Conservation (phyloP, 345 rosid genomes). For the Eutrema yunnanense region DNA sequence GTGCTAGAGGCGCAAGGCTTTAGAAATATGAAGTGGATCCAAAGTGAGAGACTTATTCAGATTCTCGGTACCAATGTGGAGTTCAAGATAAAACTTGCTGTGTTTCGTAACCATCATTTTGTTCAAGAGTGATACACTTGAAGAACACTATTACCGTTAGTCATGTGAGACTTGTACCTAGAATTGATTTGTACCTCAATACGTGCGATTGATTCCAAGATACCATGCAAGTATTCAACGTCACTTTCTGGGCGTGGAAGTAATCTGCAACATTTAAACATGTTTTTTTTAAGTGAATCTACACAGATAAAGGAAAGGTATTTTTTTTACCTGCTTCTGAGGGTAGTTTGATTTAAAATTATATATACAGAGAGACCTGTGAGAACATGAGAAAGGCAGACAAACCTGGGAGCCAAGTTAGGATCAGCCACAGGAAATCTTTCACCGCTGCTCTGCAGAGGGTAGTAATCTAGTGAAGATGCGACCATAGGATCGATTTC, state of each 20-base stretch:
- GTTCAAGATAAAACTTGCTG: background rate
- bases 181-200: conserved; percentile 53
- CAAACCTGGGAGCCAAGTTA: conserved; percentile 69
- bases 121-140: background rate
- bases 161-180: background rate
- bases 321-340: background rate
- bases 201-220: conserved; percentile 83
- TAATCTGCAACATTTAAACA: conserved; percentile 41
- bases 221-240: conserved; percentile 80
- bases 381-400: background rate
- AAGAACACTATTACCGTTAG: background rate
- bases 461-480: conserved; percentile 81
- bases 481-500: conserved; percentile 56
- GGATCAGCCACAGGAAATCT: conserved; percentile 92
- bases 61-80: background rate
- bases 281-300: background rate
- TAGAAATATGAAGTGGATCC: background rate
- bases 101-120: background rate
- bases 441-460: conserved; percentile 64
- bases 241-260: conserved; percentile 79
- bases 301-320: background rate
- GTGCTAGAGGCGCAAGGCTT: background rate
- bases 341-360: background rate
- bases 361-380: background rate
- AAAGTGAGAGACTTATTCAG: background rate